Base-by-base conservation (phyloP, 1,284 basidiomycete species). In the Somion occarium region DNA sequence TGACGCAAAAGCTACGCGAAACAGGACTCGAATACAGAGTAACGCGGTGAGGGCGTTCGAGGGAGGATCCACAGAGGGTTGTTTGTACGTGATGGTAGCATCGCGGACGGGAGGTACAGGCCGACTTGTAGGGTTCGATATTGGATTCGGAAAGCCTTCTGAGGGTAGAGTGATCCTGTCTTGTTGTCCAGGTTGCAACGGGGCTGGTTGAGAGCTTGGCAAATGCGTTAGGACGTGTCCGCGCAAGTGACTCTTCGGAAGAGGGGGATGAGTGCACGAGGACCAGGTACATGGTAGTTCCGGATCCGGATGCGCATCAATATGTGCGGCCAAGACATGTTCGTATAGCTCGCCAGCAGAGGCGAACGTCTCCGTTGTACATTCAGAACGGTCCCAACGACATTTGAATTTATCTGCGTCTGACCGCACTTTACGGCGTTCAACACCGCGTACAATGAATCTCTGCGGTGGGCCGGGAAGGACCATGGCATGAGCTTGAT, bases 371-470 rank as follows among this genome's bases (percentile, higher is more conserved):
- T 71, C 59, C 2, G 69, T 62, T 48, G 69, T 37, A 62, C 89
- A 89, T 56, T 78, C 70, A 0, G 72, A 73, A 41, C 75, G 73
- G 59, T 85, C 68, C 88, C 88, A 89, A 37, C 73, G 74, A 60
- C 89, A 91, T 60, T 79, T 80, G 67, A 84, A 86, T 48, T 73
- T 73, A 38, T 84, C 80, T 48, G 69, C 73, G 3, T 70, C 68
- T 38, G 77, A 67, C 1, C 73, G 61, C 51, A 85, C 80, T 64
- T 82, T 83, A 44, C 79, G 74, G 48, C 86, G 71, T 56, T 80
- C 80, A 34, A 95, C 84, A 3, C 91, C 91, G 22, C 82, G 80
- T 30, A 95, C 89, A 49, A 95, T 75, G 62, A 93, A 95, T 37
- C 81, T 76, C 57, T 82, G 83, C 2, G 81, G 76, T 5, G 79